Evolutionary conservation across 2,329 filamentous ascomycete species (phyloP).

Genomic region (Diaporthe caulivora): DNA sequence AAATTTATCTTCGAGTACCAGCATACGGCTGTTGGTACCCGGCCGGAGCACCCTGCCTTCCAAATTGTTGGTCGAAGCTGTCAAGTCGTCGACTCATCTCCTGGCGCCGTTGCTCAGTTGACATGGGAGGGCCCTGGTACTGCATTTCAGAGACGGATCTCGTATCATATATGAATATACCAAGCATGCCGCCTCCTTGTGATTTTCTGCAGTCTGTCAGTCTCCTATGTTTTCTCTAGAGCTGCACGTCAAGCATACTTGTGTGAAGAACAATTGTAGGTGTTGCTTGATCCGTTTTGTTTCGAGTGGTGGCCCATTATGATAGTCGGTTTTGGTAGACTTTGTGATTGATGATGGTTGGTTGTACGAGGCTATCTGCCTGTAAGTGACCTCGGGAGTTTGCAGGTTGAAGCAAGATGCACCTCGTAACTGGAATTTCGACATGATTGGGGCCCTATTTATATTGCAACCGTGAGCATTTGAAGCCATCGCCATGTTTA

Average conservation of each 20-base stretch:
- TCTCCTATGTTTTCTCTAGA: rapidly evolving
- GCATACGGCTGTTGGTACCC: background rate
- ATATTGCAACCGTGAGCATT: background rate
- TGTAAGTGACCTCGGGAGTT: background rate
- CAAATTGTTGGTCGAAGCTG: slow-evolving; percentile 4
- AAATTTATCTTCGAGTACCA: background rate
- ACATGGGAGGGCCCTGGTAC: background rate
- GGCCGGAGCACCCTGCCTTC: background rate
- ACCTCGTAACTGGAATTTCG: no score
- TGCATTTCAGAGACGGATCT: background rate
- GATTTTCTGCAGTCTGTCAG: background rate
- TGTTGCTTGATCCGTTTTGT: background rate
- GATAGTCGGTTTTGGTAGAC: background rate
- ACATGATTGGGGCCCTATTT: background rate
- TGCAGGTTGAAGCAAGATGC: background rate
- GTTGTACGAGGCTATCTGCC: background rate
- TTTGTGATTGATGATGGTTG: background rate
- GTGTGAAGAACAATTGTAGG: background rate
- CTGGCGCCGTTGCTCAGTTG: background rate
- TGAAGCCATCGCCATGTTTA: background rate
- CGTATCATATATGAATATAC: background rate
- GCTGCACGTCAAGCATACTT: background rate
- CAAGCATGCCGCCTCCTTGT: background rate
- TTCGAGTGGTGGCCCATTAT: background rate
- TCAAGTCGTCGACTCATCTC: background rate